A percentile compares a stretch with the other conserved stretches of the same genome.
Conservation (phyloP, 176 grass and related monocot genomes). For the Zoysia japonica region DNA sequence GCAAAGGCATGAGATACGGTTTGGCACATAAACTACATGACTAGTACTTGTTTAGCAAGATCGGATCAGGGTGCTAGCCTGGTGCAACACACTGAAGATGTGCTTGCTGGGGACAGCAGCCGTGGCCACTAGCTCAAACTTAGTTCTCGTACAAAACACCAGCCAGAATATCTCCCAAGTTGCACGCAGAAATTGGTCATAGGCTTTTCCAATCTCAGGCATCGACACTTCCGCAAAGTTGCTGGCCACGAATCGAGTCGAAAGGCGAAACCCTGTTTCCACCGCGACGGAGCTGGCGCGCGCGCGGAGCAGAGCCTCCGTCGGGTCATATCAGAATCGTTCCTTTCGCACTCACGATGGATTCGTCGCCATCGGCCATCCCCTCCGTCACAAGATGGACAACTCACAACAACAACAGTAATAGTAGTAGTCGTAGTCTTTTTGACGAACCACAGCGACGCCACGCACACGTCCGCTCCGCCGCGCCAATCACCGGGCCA, state of each 20-base stretch:
- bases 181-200: background rate
- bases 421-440: background rate
- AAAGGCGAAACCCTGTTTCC: conserved; percentile 1
- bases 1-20: background rate
- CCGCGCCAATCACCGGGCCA: background rate
- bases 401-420: too few relatives aligned
- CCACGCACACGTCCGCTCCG: conserved; percentile 14
- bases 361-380: background rate
- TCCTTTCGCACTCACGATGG: background rate
- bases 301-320: background rate
- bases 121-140: background rate
- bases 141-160: background rate
- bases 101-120: background rate
- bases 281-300: background rate
- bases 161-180: background rate
- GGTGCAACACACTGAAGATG: background rate
- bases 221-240: background rate
- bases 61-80: background rate
- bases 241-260: background rate
- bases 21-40: background rate
- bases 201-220: background rate
- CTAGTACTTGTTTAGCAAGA: background rate
- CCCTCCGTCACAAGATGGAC: background rate
- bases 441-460: background rate
- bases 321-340: conserved; percentile 14